These are phyloP conservation scores for Serendipita sp. DNA, from an alignment of 768 basidiomycete species.

Conservation along the genomic window DNA sequence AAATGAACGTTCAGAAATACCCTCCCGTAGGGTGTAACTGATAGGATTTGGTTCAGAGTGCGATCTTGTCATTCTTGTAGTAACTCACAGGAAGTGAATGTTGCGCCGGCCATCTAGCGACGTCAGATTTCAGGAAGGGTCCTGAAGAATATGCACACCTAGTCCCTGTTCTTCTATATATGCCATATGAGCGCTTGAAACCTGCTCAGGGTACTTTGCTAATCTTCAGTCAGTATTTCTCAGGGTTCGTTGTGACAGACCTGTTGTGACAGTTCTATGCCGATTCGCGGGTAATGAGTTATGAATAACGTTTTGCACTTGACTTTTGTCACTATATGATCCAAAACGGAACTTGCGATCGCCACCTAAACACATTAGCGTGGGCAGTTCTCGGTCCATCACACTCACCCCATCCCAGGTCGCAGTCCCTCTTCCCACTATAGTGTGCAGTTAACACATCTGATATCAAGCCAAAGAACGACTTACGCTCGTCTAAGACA, in stretches of 20 bases:
- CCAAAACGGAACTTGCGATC: conserved; percentile 65
- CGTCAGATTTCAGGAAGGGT: background rate
- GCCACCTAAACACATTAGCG: conserved; percentile 41
- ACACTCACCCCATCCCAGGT: conserved; percentile 63
- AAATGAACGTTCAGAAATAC: conserved; percentile 66
- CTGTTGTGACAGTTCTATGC: conserved; percentile 31
- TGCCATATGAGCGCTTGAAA: conserved; percentile 77
- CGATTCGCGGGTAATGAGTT: conserved; percentile 83
- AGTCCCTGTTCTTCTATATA: conserved; percentile 52
- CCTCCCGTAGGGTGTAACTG: conserved; percentile 47
- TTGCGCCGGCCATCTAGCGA: conserved; percentile 45
- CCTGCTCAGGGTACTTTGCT: conserved; percentile 36
- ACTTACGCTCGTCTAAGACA: conserved; percentile 50
- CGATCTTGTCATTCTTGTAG: background rate
- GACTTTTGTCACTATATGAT: conserved; percentile 42
- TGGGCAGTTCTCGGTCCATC: background rate
- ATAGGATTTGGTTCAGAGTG: background rate
- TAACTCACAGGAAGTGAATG: conserved; percentile 52
- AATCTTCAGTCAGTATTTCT: conserved; percentile 15
- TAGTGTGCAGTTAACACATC: background rate
- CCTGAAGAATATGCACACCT: conserved; percentile 12
- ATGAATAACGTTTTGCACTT: conserved; percentile 76
- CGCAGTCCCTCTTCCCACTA: conserved; percentile 80
- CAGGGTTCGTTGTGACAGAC: background rate
- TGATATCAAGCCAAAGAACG: conserved; percentile 1